phyloP scores from a whole-genome alignment of 768 basidiomycete species.

The Gautieria morchelliformis region DNA sequence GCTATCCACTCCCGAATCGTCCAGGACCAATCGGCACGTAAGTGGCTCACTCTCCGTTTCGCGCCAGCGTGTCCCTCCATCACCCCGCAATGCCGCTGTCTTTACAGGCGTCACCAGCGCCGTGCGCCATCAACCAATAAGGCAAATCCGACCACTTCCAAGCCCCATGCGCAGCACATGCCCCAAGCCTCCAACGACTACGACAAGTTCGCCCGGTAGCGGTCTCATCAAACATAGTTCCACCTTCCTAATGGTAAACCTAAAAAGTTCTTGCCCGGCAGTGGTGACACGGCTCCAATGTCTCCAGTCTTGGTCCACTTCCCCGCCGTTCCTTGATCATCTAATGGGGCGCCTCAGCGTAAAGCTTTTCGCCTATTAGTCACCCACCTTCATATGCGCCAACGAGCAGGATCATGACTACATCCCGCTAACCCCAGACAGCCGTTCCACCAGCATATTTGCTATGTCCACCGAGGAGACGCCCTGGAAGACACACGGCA shows the following conservation, averaged over 20 bases:
- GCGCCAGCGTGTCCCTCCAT: conserved; percentile 36
- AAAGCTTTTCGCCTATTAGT: conserved; percentile 2
- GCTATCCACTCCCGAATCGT: too few species aligned
- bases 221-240: conserved; percentile 13
- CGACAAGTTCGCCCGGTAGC: conserved; percentile 12
- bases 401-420: conserved; percentile 17
- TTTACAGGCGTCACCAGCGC: conserved; percentile 18
- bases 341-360: too few species aligned
- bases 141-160: conserved; percentile 2
- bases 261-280: too few species aligned
- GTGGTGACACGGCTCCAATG: too few species aligned
- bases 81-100: conserved; percentile 21
- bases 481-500: conserved; percentile 1
- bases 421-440: conserved; percentile 20
- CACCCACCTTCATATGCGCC: conserved; percentile 9
- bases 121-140: conserved; percentile 13
- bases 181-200: conserved; percentile 8
- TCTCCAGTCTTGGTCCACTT: conserved; percentile 1
- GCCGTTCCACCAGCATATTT: too few species aligned
- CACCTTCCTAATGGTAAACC: neutral
- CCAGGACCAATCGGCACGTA: neutral
- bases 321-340: conserved; percentile 8
- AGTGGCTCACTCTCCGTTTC: conserved; percentile 10
- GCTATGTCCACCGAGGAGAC: conserved; percentile 24
- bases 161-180: neutral